Conservation (phyloP, 1,284 basidiomycete species). For the Anthracocystis walkeri region DNA sequence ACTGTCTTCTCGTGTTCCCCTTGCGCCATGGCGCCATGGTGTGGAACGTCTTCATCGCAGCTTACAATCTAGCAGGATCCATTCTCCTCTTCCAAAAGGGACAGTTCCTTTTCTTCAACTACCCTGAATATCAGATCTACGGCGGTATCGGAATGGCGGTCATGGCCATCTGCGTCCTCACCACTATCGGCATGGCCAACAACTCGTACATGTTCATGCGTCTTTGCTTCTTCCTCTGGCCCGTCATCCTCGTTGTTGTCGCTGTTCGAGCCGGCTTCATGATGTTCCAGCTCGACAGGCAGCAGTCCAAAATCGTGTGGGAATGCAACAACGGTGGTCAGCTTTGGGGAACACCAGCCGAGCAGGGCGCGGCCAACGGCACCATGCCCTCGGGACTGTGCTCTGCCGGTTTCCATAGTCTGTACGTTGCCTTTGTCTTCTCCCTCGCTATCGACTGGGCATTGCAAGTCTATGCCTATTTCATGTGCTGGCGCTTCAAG, state of each 20-base stretch:
- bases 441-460: constrained; percentile 77
- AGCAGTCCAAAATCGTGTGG: constrained; percentile 76
- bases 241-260: constrained; percentile 77
- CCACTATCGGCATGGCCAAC: constrained; percentile 77
- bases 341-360: constrained; percentile 75
- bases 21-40: constrained; percentile 76
- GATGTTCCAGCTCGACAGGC: constrained; percentile 70
- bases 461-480: constrained; percentile 75
- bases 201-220: constrained; percentile 80
- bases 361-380: constrained; percentile 70
- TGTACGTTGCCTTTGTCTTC: constrained; percentile 79
- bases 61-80: constrained; percentile 78
- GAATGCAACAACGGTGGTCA: constrained; percentile 80
- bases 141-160: constrained; percentile 78
- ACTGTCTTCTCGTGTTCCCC: constrained; percentile 60
- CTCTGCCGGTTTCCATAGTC: constrained; percentile 75
- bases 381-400: constrained; percentile 76
- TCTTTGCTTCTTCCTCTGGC: constrained; percentile 79
- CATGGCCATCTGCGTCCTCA: constrained; percentile 75
- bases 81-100: constrained; percentile 78
- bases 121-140: constrained; percentile 78
- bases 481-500: constrained; percentile 66
- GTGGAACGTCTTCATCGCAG: constrained; percentile 77
- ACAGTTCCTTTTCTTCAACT: constrained; percentile 78
- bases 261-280: constrained; percentile 79